Evolutionary conservation across 2,329 filamentous ascomycete genomes (phyloP).

Genomic region (Ophidiomyces ophidiicola): DNA sequence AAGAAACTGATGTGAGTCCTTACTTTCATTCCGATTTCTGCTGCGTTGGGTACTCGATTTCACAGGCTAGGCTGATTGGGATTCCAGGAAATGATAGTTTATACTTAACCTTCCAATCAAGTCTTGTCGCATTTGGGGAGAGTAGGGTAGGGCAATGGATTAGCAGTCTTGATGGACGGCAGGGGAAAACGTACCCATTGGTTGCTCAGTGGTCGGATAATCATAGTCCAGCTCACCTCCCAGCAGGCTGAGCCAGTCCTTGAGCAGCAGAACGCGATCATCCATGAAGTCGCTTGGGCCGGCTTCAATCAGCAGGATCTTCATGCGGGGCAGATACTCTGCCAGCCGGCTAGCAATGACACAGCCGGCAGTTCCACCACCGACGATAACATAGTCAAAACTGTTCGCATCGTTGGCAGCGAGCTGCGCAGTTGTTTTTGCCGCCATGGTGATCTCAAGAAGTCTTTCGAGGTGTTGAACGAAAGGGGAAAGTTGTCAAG

Average conservation of each 20-base stretch:
- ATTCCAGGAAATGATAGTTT: not conserved
- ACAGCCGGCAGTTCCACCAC: conserved; percentile 76
- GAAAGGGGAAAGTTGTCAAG: not conserved
- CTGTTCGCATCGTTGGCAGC: conserved; percentile 50
- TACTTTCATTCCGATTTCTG: not conserved
- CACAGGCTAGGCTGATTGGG: not conserved
- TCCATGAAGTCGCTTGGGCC: conserved; percentile 83
- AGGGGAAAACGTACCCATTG: conserved; percentile 45
- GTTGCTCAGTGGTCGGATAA: conserved; percentile 79
- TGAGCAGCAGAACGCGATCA: conserved; percentile 71
- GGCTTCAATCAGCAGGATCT: conserved; percentile 71
- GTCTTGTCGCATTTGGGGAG: not conserved
- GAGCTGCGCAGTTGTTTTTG: conserved; percentile 52
- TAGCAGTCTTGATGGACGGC: conserved; percentile 3
- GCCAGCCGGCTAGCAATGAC: conserved; percentile 69
- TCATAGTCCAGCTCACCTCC: conserved; percentile 86
- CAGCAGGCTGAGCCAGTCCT: conserved; percentile 73
- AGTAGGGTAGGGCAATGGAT: conserved; percentile 1
- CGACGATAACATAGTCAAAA: conserved; percentile 78
- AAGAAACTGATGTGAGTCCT: conserved; percentile 10
- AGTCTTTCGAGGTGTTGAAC: conserved; percentile 3
- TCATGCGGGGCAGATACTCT: conserved; percentile 71
- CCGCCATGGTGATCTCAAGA: conserved; percentile 32
- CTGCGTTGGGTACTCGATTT: not conserved
- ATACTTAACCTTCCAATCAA: not conserved